Percentiles rank a stretch among this genome's conserved stretches.
Conservation (phyloP, 768 basidiomycete genomes). For the Leccinum imitatum region DNA sequence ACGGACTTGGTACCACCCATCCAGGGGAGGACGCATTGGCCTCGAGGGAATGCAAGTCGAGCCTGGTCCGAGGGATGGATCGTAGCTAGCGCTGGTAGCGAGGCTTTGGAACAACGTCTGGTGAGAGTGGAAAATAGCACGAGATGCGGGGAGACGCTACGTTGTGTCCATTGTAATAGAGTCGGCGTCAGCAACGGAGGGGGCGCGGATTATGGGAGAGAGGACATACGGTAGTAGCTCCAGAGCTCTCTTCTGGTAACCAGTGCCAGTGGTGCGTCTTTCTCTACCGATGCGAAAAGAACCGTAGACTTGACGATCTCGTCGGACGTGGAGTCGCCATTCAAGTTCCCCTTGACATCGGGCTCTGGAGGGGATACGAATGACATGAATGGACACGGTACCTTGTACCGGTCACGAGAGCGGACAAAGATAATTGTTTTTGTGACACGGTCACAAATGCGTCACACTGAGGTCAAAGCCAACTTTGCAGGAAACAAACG, state of each 20-base stretch:
- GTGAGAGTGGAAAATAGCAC: not conserved
- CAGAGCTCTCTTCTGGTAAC: conserved; percentile 71
- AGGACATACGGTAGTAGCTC: conserved; percentile 66
- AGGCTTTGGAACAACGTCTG: conserved; percentile 75
- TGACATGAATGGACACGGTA: conserved; percentile 13
- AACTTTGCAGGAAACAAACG: too few relatives aligned
- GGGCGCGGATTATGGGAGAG: not conserved
- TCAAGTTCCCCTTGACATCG: conserved; percentile 7
- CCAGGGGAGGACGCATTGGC: conserved; percentile 80
- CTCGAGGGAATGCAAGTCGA: conserved; percentile 67
- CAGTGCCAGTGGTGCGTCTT: conserved; percentile 56
- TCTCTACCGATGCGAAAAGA: conserved; percentile 41
- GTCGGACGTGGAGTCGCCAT: conserved; percentile 7
- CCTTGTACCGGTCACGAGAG: conserved; percentile 6
- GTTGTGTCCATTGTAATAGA: conserved; percentile 82
- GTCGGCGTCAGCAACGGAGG: not conserved
- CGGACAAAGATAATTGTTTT: not conserved
- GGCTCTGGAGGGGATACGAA: conserved; percentile 7
- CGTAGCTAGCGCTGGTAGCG: conserved; percentile 70
- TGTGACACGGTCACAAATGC: too few relatives aligned
- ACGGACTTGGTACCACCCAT: conserved; percentile 69
- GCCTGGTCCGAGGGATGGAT: conserved; percentile 66
- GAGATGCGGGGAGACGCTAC: conserved; percentile 35
- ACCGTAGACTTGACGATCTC: conserved; percentile 18
- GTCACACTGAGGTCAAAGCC: too few relatives aligned